Conservation (phyloP, 306 rosid genomes). For the Herpetospermum pedunculosum region DNA sequence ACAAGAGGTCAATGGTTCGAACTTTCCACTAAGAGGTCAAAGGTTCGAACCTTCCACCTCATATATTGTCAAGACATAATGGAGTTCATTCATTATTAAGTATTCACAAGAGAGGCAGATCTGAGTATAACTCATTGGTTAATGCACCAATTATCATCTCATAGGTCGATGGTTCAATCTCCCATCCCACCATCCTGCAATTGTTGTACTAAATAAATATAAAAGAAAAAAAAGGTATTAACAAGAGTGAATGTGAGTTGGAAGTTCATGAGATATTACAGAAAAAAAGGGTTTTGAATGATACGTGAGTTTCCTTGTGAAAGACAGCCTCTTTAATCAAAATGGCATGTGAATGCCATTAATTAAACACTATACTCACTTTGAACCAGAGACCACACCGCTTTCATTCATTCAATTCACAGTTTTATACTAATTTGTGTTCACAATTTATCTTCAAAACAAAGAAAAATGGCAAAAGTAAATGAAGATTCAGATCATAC, state of each 20-base stretch:
- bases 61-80: too few relatives aligned
- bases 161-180: too few relatives aligned
- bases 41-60: too few relatives aligned
- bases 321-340: neutral
- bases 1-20: too few relatives aligned
- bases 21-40: too few relatives aligned
- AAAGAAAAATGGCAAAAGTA: neutral
- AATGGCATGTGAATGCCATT: constrained; percentile 34
- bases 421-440: constrained; percentile 23
- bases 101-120: neutral
- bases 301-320: constrained; percentile 18
- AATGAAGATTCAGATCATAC: neutral
- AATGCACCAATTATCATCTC: too few relatives aligned
- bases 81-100: neutral
- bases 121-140: too few relatives aligned
- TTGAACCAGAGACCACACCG: constrained; percentile 31
- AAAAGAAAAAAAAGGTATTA: too few relatives aligned
- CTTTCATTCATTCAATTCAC: constrained; percentile 59
- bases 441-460: neutral
- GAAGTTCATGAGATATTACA: neutral
- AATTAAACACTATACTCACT: neutral
- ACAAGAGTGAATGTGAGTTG: neutral
- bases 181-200: too few relatives aligned
- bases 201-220: too few relatives aligned
- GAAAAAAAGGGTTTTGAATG: neutral